Base-by-base conservation (phyloP, 1,284 basidiomycete genomes). In the Cystobasidium pallidum region DNA sequence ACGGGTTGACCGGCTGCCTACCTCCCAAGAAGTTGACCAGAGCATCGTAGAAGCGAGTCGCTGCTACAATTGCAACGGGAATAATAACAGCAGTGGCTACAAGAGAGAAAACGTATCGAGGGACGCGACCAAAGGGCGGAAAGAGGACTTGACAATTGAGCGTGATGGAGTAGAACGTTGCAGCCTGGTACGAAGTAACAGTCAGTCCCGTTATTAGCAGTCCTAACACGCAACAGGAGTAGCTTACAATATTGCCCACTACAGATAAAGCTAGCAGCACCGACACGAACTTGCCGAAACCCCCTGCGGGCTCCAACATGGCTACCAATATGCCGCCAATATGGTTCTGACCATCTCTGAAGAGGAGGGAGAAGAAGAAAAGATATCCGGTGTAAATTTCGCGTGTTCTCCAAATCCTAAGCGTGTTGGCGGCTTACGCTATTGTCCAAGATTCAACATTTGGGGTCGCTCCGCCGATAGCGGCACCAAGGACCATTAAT, bases 61-160 rank as follows among this genome's bases (percentile, higher is more conserved):
- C 80, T 0, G 79, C 80, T 13, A 81, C 80, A 51, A 82, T 81
- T 6, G 80, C 79, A 4, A 82, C 73, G 4, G 84, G 84, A 24
- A 85, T 79, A 75, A 83, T 82, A 75, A 96, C 88, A 0, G 88
- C 91, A 0, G 88, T 90, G 0, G 89, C 88, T 51, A 93, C 79
- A 21, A 95, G 78, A 0, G 93, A 91, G 80, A 95, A 91, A 55
- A 92, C 83, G 80, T 93, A 95, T 78, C 94, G 85, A 0, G 94
- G 94, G 15, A 96, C 86, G 39, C 80, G 77, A 15, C 84, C 82
- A 32, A 77, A 68, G 52, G 75, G 85, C 0, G 92, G 92, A 19
- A 91, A 81, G 76, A 89, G 86, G 6, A 91, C 85, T 79, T 94
- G 91, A 73, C 92, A 85, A 77, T 87, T 89, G 72, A 94, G 84